These are phyloP conservation scores for Magnaporthiopsis rhizophila DNA, from an alignment of 2,329 filamentous ascomycete genomes.

Conservation along the genomic window DNA sequence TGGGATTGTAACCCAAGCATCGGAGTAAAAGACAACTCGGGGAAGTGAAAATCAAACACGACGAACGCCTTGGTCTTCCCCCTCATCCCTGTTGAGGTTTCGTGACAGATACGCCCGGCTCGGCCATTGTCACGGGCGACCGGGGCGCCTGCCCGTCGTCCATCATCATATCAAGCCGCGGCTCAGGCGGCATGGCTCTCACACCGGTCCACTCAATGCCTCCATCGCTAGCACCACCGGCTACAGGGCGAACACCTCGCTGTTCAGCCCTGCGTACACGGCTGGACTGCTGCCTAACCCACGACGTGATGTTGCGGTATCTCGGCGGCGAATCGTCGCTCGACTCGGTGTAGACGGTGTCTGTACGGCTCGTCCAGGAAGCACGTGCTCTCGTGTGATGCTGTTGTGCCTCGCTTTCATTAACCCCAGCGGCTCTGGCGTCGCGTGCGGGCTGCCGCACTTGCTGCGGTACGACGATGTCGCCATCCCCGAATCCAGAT, in stretches of 20 bases:
- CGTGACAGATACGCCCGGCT: too few species aligned
- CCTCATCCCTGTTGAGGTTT: background rate
- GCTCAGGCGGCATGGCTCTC: slow-evolving; percentile 33
- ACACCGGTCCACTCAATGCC: slow-evolving; percentile 23
- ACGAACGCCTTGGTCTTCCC: background rate
- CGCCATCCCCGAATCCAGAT: slow-evolving; percentile 56
- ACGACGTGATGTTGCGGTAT: slow-evolving; percentile 52
- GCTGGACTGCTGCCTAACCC: slow-evolving; percentile 57
- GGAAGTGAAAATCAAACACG: background rate
- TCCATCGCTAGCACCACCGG: slow-evolving; percentile 31
- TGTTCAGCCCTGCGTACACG: slow-evolving; percentile 41
- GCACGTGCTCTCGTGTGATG: slow-evolving; percentile 16
- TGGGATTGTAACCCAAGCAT: background rate
- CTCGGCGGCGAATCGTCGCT: slow-evolving; percentile 47
- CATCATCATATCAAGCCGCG: slow-evolving; percentile 42
- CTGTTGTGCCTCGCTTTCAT: slow-evolving; percentile 9
- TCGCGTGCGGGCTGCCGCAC: slow-evolving; percentile 7
- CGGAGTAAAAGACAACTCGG: background rate
- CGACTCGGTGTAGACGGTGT: slow-evolving; percentile 44
- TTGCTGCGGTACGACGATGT: slow-evolving; percentile 37
- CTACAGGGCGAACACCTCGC: slow-evolving; percentile 19
- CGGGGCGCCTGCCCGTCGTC: slow-evolving; percentile 40
- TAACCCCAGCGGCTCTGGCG: background rate
- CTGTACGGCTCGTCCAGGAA: slow-evolving; percentile 32
- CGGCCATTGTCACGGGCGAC: slow-evolving; percentile 25